Evolutionary conservation across 1,139 yeast species (phyloP).

Genomic region (Taiozyma onychis): DNA sequence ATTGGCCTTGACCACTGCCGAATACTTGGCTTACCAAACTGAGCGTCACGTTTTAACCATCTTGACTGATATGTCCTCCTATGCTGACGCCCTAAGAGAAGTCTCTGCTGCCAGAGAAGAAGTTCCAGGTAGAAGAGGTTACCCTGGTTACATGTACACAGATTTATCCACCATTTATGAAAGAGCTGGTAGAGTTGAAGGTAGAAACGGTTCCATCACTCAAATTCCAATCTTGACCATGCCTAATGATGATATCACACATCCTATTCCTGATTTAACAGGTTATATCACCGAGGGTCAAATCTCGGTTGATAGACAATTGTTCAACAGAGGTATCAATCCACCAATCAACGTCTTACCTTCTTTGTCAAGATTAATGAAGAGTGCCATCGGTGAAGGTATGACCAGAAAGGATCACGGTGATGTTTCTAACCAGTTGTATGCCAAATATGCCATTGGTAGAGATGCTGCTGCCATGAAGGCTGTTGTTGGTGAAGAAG

Average conservation of each 20-base stretch:
- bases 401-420: slow-evolving; percentile 99
- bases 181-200: slow-evolving; percentile 99
- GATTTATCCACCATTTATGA: slow-evolving; percentile 98
- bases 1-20: slow-evolving; percentile 98
- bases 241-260: slow-evolving; percentile 99
- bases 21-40: slow-evolving; percentile 96
- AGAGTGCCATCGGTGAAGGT: slow-evolving; percentile 99
- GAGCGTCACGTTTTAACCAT: slow-evolving; percentile 98
- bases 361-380: slow-evolving; percentile 95
- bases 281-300: slow-evolving; percentile 99
- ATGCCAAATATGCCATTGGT: slow-evolving; percentile 99
- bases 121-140: slow-evolving; percentile 99
- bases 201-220: slow-evolving; percentile 98
- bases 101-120: slow-evolving; percentile 99
- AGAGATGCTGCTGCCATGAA: slow-evolving; percentile 99
- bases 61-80: slow-evolving; percentile 97
- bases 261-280: slow-evolving; percentile 99
- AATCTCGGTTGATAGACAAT: slow-evolving; percentile 94
- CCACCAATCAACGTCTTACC: slow-evolving; percentile 99
- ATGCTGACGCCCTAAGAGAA: slow-evolving; percentile 99
- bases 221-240: slow-evolving; percentile 97
- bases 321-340: slow-evolving; percentile 91
- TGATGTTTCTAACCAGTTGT: slow-evolving; percentile 97
- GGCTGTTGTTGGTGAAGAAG: slow-evolving; percentile 99
- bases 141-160: slow-evolving; percentile 99